Conservation (phyloP, 176 grass and related monocot species). For the Eleusine coracana region DNA sequence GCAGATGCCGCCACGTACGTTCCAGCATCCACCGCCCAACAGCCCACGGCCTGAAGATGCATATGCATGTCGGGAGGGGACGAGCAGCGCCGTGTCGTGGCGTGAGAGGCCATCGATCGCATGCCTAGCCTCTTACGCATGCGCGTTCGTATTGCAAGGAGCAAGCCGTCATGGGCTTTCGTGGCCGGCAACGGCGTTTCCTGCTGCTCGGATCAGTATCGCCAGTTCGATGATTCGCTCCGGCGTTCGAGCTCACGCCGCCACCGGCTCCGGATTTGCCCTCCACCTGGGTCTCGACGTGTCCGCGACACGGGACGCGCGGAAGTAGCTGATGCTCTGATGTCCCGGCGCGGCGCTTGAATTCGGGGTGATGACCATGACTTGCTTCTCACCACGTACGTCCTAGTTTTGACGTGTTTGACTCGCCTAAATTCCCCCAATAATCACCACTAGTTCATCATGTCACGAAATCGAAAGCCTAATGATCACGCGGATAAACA, state of each 20-base stretch:
- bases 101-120: too few relatives aligned
- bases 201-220: not conserved
- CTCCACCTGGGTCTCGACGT: constrained; percentile 31
- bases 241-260: not conserved
- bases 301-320: not conserved
- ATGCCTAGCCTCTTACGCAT: too few relatives aligned
- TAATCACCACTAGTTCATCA: not conserved
- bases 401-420: not conserved
- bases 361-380: too few relatives aligned
- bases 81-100: too few relatives aligned
- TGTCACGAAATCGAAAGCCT: not conserved
- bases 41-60: not conserved
- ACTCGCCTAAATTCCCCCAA: not conserved
- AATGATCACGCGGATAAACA: not conserved
- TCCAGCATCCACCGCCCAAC: constrained; percentile 4
- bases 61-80: not conserved
- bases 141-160: too few relatives aligned
- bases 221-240: not conserved
- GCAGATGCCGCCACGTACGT: not conserved
- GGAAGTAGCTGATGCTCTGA: not conserved
- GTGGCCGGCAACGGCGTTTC: too few relatives aligned
- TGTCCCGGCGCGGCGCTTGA: too few relatives aligned
- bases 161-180: too few relatives aligned
- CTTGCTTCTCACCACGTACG: not conserved
- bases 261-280: not conserved